Evolutionary conservation across 2,329 filamentous ascomycete species (phyloP), one percentile per base, ranked within the genome.

Genomic region (Fusarium poae): DNA sequence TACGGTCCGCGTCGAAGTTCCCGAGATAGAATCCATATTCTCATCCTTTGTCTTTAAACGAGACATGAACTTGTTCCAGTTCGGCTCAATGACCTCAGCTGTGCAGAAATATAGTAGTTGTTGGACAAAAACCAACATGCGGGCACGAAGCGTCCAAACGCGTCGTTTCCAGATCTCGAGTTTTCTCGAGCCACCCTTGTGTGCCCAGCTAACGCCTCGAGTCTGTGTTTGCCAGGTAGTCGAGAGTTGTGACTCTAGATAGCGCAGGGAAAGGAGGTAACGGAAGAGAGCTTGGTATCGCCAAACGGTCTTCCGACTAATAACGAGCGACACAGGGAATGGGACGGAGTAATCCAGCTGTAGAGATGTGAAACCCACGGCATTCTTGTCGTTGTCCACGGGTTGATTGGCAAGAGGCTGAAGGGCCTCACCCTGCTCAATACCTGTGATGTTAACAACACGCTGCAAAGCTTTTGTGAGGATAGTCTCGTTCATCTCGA

Each of bases 41-140:
- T 83, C 82, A 57, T 88, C 86, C 64, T 85, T 86, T 12, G 83
- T 87, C 82, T 90, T 91, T 8, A 98, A 85, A 32, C 93, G 86
- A n/a, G 91, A 89, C 93, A 97, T 97, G 65, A 99, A 88, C 48
- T 90, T 91, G 70, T 93, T 89, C 96, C 96, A 99, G 79, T 98
- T 98, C 5, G 95, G 96, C 79, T 99, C 96, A 56, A 99, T 97
- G 55, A 99, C 96, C 79, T 99, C 96, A 1, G 93, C 90, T 0
- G 96, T 98, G 80, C 94, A 98, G 78, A 97, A 99, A 79, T 98
- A 99, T 8, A 97, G 86, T 37, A 98, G 84, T 78, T 99, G 96
- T 79, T 99, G 96, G 3, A 98, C 93, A 76, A 98, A 99, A 11
- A 97, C 93, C 11, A 98, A 85, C 96, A 99, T 99, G 48, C 96